These are phyloP conservation scores for Vanrija humicola DNA, from an alignment of 1,284 basidiomycete species.

Conservation along the genomic window DNA sequence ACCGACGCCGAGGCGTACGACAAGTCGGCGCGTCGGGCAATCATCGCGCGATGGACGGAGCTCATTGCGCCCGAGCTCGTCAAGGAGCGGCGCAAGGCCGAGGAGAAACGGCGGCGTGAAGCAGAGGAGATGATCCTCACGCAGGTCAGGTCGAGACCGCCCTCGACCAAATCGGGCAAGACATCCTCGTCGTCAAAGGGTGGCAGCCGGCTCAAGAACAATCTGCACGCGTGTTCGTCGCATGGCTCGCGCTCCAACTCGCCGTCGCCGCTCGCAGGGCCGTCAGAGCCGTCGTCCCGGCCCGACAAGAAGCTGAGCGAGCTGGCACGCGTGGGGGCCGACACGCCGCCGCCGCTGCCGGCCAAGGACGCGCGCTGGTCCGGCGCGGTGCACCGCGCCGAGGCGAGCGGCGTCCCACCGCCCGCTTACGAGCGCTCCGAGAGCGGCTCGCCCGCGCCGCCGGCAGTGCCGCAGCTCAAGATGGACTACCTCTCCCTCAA, in stretches of 20 bases:
- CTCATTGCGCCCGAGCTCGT: neutral
- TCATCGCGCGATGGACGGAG: constrained; percentile 2
- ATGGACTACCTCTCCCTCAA: neutral
- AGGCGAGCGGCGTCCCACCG: neutral
- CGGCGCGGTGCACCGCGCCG: neutral
- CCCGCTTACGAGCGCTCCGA: neutral
- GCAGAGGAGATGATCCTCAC: neutral
- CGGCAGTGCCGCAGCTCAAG: neutral
- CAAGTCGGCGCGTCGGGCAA: neutral
- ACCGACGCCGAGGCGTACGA: neutral
- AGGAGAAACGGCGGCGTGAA: neutral
- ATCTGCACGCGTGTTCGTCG: neutral
- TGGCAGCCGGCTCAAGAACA: too few relatives aligned
- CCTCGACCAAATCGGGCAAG: neutral
- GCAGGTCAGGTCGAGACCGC: neutral
- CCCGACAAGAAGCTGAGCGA: neutral
- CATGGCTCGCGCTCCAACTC: neutral
- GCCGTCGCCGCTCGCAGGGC: neutral
- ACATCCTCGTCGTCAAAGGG: too few relatives aligned
- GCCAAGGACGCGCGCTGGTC: neutral
- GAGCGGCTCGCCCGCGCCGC: neutral
- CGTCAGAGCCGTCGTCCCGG: neutral
- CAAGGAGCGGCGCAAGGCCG: neutral
- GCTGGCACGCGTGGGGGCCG: neutral
- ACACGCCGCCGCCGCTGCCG: neutral